Base-by-base conservation (phyloP, 2,329 filamentous ascomycete genomes). In the Tolypocladium capitatum region DNA sequence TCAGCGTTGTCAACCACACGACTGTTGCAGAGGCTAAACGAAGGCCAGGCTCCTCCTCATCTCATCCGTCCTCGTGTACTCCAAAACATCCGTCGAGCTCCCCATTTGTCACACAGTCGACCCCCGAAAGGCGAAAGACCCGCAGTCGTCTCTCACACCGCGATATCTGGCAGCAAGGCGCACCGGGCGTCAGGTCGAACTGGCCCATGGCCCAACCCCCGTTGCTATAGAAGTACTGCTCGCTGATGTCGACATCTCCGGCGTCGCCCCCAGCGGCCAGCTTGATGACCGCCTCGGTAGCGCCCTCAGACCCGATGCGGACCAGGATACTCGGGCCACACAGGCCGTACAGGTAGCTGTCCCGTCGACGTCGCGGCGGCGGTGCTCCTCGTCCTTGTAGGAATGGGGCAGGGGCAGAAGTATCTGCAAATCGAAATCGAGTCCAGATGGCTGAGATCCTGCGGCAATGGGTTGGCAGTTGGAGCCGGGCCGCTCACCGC, bases 231-330 rank as follows among this genome's bases (percentile, higher is more conserved):
- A 30, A 48, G 46, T 46, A 48, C 10, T 33, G 36, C 2, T 46
- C 49, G 30, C 32, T 4, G 18, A 9, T n/a, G 49, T 50, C 49
- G 34, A 50, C 14, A 38, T 43, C 49, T 18, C 49, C 49, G 14
- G 42, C 38, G 38, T 48, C 46, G 32, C 34, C 46, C 20, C 11
- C 28, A 16, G 33, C 28, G 11, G 35, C 28, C 14, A 45, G 43
- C 21, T 33, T 5, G 13, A 11, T 3, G 4, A 48, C 27, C 27
- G 13, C 16, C 40, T 50, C 36, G 8, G 35, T 33, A 13, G 16
- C 9, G 38, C n/a, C n/a, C n/a, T n/a, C n/a, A n/a, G n/a, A n/a
- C n/a, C n/a, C n/a, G 32, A 50, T 34, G 30, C 49, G 49, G 2
- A 50, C n/a, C n/a, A n/a, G n/a, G 46, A 50, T n/a, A 5, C 34